Conservation (phyloP, 2,329 filamentous ascomycete species). For the Penicillium paneum region DNA sequence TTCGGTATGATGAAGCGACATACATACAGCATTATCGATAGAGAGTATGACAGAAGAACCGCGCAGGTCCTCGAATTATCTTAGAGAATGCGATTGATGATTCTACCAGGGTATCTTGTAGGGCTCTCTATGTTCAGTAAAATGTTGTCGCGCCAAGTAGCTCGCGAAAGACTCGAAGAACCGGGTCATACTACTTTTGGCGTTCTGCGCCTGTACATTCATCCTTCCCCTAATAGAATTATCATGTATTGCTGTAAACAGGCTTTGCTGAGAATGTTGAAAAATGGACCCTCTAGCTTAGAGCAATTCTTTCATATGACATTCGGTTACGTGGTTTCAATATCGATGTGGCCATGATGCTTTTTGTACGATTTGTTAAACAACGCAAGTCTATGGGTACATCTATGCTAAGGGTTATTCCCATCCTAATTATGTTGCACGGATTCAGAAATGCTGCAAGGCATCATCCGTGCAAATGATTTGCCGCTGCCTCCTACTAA, state of each 20-base stretch:
- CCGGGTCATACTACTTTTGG: slow-evolving; percentile 47
- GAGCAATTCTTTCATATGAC: slow-evolving; percentile 48
- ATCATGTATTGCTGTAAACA: slow-evolving; percentile 53
- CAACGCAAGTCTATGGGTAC: slow-evolving; percentile 32
- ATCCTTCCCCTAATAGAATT: slow-evolving; percentile 33
- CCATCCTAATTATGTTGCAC: no score
- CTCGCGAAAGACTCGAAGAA: slow-evolving; percentile 44
- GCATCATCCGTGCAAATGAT: background rate
- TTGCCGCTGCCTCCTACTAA: background rate
- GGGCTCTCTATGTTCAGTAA: slow-evolving; percentile 52
- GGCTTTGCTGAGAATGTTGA: slow-evolving; percentile 47
- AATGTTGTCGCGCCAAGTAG: slow-evolving; percentile 45
- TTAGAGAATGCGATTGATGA: slow-evolving; percentile 47
- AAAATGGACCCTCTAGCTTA: slow-evolving; percentile 37
- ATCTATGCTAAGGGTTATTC: slow-evolving; percentile 44
- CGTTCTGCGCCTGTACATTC: slow-evolving; percentile 42
- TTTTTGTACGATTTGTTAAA: slow-evolving; percentile 44
- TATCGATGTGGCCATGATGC: slow-evolving; percentile 48
- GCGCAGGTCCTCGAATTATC: slow-evolving; percentile 56
- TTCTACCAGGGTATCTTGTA: slow-evolving; percentile 44
- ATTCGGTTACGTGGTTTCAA: slow-evolving; percentile 48
- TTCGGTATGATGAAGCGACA: slow-evolving; percentile 41
- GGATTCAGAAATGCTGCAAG: background rate
- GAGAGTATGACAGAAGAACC: slow-evolving; percentile 48
- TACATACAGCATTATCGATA: slow-evolving; percentile 46